Percentiles rank a stretch among this genome's conserved stretches.
Conservation (phyloP, 2,329 filamentous ascomycete species). For the Aureobasidium leucospermi region DNA sequence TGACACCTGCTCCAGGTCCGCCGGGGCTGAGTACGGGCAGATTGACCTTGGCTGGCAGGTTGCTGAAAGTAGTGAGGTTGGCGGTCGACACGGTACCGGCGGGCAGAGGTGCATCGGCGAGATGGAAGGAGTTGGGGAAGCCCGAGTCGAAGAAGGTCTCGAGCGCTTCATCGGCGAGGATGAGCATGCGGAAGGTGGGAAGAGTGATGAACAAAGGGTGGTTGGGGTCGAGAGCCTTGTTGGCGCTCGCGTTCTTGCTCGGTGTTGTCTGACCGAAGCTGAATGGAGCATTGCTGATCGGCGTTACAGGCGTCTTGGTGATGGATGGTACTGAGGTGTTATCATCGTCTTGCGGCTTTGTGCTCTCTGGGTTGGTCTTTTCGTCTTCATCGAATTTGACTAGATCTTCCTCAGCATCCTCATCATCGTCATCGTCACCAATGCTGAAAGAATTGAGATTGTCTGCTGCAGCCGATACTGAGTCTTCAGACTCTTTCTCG, state of each 20-base stretch:
- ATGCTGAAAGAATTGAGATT: slow-evolving; percentile 61
- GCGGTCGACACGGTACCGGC: slow-evolving; percentile 48
- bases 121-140: slow-evolving; percentile 86
- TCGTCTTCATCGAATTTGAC: slow-evolving; percentile 48
- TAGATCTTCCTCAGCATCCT: slow-evolving; percentile 39
- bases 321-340: slow-evolving; percentile 10
- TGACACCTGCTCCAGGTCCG: slow-evolving; percentile 42
- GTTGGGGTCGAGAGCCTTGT: slow-evolving; percentile 83
- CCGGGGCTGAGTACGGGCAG: slow-evolving; percentile 24
- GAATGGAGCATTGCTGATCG: slow-evolving; percentile 19
- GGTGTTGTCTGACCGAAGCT: slow-evolving; percentile 19
- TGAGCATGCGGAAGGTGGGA: slow-evolving; percentile 97
- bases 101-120: slow-evolving; percentile 57
- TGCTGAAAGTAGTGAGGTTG: slow-evolving; percentile 79
- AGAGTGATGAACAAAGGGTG: slow-evolving; percentile 93
- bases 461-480: slow-evolving; percentile 24
- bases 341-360: slow-evolving; percentile 17
- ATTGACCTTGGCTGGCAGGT: slow-evolving; percentile 43
- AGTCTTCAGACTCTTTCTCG: slow-evolving; percentile 24
- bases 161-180: slow-evolving; percentile 88
- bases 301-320: slow-evolving; percentile 8
- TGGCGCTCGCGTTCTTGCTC: slow-evolving; percentile 64
- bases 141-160: slow-evolving; percentile 97
- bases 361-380: slow-evolving; percentile 20
- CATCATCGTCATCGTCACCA: slow-evolving; percentile 54